Conservation (phyloP, 768 basidiomycete genomes). For the Albatrellus ellisii region DNA sequence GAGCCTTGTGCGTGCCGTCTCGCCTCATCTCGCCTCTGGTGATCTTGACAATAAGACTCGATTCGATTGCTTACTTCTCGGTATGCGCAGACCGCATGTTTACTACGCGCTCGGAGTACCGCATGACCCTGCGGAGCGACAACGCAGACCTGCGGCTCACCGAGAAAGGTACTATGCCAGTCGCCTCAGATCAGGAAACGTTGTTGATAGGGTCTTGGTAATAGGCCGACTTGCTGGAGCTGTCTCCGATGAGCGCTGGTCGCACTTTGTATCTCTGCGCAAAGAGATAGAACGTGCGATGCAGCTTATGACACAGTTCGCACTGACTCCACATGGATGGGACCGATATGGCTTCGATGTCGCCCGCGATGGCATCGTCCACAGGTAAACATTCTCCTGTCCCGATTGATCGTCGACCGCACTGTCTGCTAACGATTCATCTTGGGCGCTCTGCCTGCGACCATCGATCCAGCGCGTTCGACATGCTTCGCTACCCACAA, state of each 20-base stretch:
- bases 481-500: slow-evolving; percentile 50
- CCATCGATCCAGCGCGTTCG: slow-evolving; percentile 45
- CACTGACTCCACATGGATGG: slow-evolving; percentile 37
- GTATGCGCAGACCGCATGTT: slow-evolving; percentile 75
- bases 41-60: not conserved
- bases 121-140: slow-evolving; percentile 78
- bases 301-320: slow-evolving; percentile 21
- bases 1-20: too few relatives aligned
- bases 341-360: slow-evolving; percentile 27
- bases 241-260: slow-evolving; percentile 32
- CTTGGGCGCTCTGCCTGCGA: not conserved
- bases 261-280: slow-evolving; percentile 20
- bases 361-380: slow-evolving; percentile 27
- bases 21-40: too few relatives aligned
- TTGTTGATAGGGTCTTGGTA: not conserved
- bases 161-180: slow-evolving; percentile 37
- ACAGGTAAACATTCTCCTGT: slow-evolving; percentile 23
- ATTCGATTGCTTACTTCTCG: not conserved
- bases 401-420: not conserved
- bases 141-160: slow-evolving; percentile 83
- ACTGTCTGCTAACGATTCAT: not conserved
- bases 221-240: slow-evolving; percentile 29
- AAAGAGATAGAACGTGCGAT: slow-evolving; percentile 23
- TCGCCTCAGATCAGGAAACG: not conserved
- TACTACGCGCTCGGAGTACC: slow-evolving; percentile 82